Percentiles rank a stretch among this genome's conserved stretches.
Evolutionary conservation across 306 rosid species (phyloP).

Genomic region (Cercis canadensis): DNA sequence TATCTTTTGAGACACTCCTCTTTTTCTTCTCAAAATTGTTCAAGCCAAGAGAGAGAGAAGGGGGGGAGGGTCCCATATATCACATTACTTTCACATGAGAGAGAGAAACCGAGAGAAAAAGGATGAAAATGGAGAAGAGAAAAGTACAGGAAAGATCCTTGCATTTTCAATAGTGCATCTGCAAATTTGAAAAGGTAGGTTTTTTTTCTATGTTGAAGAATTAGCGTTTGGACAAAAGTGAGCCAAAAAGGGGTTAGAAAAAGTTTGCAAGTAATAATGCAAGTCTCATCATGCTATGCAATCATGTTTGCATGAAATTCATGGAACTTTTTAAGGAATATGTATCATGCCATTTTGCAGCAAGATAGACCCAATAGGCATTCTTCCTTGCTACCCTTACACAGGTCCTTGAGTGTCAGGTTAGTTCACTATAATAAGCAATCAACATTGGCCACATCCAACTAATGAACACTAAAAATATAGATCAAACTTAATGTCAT

Average conservation of each 20-base stretch:
- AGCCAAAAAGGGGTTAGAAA: constrained; percentile 36
- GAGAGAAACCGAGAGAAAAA: constrained; percentile 29
- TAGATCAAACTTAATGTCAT: constrained; percentile 7
- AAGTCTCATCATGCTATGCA: constrained; percentile 48
- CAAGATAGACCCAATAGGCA: constrained; percentile 40
- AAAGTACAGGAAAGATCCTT: constrained; percentile 46
- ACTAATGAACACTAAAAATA: no score
- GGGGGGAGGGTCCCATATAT: constrained; percentile 48
- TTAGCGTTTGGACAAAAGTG: constrained; percentile 37
- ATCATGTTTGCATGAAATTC: constrained; percentile 63
- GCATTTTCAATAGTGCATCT: constrained; percentile 40
- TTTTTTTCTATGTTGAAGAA: constrained; percentile 19
- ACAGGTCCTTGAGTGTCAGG: constrained; percentile 33
- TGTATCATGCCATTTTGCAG: constrained; percentile 43
- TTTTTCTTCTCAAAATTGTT: constrained; percentile 43
- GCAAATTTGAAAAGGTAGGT: constrained; percentile 29
- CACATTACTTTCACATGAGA: constrained; percentile 39
- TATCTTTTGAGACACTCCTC: constrained; percentile 36
- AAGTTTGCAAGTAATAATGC: constrained; percentile 50
- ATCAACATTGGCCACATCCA: no score
- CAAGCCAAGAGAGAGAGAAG: constrained; percentile 1
- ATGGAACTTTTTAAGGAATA: constrained; percentile 35
- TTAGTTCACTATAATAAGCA: constrained; percentile 2
- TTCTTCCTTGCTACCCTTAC: constrained; percentile 41
- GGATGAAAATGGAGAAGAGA: constrained; percentile 16